Percentiles rank a stretch among this genome's conserved stretches.
Evolutionary conservation across 164 flowering plant genomes (phyloP).

Genomic region (Nymphaea thermarum): DNA sequence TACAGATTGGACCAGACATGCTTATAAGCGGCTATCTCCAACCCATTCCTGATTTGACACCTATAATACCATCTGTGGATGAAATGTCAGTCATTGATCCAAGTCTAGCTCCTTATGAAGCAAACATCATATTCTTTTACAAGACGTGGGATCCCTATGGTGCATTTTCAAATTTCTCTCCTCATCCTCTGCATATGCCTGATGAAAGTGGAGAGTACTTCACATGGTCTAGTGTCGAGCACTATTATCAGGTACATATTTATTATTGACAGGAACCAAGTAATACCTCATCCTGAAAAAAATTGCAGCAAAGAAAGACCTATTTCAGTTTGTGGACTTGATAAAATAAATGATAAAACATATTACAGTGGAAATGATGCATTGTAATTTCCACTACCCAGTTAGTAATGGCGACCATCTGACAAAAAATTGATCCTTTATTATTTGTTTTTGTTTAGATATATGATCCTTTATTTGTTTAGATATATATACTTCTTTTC

Average conservation of each 20-base stretch:
- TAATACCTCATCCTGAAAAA: too few relatives aligned
- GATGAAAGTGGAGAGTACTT: slow-evolving; percentile 49
- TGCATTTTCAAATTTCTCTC: slow-evolving; percentile 87
- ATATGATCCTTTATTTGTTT: too few relatives aligned
- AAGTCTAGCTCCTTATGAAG: slow-evolving; percentile 49
- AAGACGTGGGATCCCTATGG: slow-evolving; percentile 99
- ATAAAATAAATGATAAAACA: too few relatives aligned
- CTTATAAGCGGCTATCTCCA: slow-evolving; percentile 91
- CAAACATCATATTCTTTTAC: slow-evolving; percentile 75
- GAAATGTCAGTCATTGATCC: slow-evolving; percentile 84
- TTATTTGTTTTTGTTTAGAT: too few relatives aligned
- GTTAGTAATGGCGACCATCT: too few relatives aligned
- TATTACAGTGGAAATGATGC: too few relatives aligned
- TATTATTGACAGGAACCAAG: too few relatives aligned
- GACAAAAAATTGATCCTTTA: too few relatives aligned
- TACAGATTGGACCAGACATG: slow-evolving; percentile 94
- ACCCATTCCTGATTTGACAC: slow-evolving; percentile 78
- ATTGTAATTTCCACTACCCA: too few relatives aligned
- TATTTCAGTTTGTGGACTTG: too few relatives aligned
- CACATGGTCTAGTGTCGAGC: slow-evolving; percentile 84
- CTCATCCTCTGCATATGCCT: slow-evolving; percentile 66
- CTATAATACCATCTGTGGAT: slow-evolving; percentile 65
- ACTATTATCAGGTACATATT: slow-evolving; percentile 74
- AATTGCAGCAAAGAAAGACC: too few relatives aligned
- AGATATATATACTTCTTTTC: too few relatives aligned